A percentile compares a stretch with the other conserved stretches of the same genome.
Conservation (phyloP, 768 basidiomycete species). For the Suillus variegatus region DNA sequence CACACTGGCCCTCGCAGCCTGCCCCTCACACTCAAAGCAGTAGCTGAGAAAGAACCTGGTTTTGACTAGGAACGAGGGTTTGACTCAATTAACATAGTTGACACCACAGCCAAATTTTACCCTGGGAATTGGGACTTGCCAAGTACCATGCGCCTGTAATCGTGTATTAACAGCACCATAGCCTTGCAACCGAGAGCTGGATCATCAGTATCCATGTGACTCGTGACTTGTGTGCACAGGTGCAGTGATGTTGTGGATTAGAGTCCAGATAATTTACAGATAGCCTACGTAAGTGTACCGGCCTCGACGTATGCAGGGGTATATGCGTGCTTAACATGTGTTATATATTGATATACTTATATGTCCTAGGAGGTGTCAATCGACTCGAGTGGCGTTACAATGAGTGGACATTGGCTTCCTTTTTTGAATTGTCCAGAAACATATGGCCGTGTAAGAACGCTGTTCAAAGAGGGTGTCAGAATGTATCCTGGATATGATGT, state of each 20-base stretch:
- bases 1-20: no score
- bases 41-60: no score
- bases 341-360: not conserved
- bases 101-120: no score
- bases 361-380: not conserved
- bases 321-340: not conserved
- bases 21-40: no score
- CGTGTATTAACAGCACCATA: not conserved
- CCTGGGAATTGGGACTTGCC: not conserved
- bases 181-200: not conserved
- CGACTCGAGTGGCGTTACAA: constrained; percentile 36
- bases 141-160: not conserved
- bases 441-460: constrained; percentile 68
- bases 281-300: not conserved
- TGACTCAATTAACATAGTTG: no score
- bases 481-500: constrained; percentile 5
- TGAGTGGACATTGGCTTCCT: constrained; percentile 64
- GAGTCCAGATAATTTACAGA: not conserved
- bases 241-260: not conserved
- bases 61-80: no score
- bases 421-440: constrained; percentile 51
- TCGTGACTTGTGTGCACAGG: not conserved
- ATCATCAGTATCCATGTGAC: not conserved
- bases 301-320: not conserved
- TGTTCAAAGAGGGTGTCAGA: constrained; percentile 21